phyloP scores from a whole-genome alignment of 169 alveolate genomes.

The Cryptosporidium viatorum region DNA sequence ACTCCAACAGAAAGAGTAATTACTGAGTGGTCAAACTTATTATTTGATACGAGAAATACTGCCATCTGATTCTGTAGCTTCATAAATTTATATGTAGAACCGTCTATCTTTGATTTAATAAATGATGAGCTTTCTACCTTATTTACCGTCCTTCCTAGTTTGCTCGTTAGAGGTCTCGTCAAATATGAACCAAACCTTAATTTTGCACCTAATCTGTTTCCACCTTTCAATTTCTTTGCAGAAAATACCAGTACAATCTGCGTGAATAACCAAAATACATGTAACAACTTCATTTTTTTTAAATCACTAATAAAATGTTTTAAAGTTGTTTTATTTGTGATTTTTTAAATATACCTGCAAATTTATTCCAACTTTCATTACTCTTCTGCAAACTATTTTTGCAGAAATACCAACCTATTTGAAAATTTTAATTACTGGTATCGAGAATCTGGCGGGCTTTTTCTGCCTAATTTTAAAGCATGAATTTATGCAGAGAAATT shows the following conservation, averaged over 20 bases:
- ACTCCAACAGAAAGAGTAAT: constrained; percentile 51
- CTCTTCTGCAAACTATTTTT: not conserved
- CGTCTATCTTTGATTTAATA: constrained; percentile 3
- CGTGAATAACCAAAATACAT: not conserved
- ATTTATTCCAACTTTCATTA: not conserved
- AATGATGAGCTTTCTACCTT: constrained; percentile 16
- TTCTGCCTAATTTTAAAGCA: not conserved
- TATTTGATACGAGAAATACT: constrained; percentile 11
- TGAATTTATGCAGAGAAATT: not conserved
- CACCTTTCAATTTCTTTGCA: not conserved
- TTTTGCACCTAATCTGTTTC: not conserved
- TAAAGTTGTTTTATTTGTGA: not conserved
- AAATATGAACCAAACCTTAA: not conserved
- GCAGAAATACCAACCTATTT: not conserved
- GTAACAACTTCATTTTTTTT: not conserved
- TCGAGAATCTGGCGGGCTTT: constrained; percentile 16
- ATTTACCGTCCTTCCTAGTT: not conserved
- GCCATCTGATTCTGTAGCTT: constrained; percentile 4
- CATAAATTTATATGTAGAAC: not conserved
- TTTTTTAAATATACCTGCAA: not conserved
- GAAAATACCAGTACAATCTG: not conserved
- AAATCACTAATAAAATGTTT: not conserved
- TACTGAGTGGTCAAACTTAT: not conserved
- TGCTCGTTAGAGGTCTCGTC: not conserved
- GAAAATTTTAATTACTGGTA: not conserved